phyloP scores from a whole-genome alignment of 2,329 filamentous ascomycete species.

The Dryadomyces quercus-mongolicae region DNA sequence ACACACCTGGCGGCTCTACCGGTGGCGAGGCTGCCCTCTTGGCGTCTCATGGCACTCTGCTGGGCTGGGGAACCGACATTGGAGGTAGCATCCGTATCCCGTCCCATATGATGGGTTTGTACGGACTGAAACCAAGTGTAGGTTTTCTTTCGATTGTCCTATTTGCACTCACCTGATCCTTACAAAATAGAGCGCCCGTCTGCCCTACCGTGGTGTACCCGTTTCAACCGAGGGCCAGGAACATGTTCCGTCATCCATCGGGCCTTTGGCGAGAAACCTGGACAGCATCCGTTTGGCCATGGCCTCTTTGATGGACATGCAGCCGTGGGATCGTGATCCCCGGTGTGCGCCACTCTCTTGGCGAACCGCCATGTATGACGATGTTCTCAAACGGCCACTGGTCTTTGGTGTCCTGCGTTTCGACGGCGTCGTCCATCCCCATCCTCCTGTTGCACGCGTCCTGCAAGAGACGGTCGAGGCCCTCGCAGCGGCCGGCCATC shows the following conservation, averaged over 20 bases:
- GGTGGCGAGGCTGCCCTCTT: conserved; percentile 25
- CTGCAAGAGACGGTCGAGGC: conserved; percentile 34
- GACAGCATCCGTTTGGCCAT: conserved; percentile 38
- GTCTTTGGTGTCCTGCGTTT: conserved; percentile 5
- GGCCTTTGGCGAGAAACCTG: conserved; percentile 47
- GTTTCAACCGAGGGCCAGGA: conserved; percentile 11
- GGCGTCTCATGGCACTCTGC: conserved; percentile 19
- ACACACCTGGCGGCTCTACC: conserved; percentile 23
- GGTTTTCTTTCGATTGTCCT: conserved; percentile 24
- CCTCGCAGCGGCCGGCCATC: conserved; percentile 31
- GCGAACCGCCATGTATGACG: conserved; percentile 21
- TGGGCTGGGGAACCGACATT: conserved; percentile 35
- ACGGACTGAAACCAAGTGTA: conserved; percentile 18
- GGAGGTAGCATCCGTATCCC: conserved; percentile 17
- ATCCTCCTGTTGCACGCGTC: conserved; percentile 46
- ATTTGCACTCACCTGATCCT: conserved; percentile 17
- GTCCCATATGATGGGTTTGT: conserved; percentile 20
- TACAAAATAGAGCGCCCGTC: conserved; percentile 22
- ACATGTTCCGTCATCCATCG: conserved; percentile 40
- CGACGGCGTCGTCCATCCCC: conserved; percentile 31
- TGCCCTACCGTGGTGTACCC: conserved; percentile 44
- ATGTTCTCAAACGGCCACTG: conserved; percentile 21
- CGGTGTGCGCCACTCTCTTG: conserved; percentile 53
- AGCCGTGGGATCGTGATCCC: conserved; percentile 58
- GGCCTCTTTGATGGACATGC: conserved; percentile 38